Conservation (phyloP, 495 filamentous ascomycete species). For the Aspergillus egyptiacus region DNA sequence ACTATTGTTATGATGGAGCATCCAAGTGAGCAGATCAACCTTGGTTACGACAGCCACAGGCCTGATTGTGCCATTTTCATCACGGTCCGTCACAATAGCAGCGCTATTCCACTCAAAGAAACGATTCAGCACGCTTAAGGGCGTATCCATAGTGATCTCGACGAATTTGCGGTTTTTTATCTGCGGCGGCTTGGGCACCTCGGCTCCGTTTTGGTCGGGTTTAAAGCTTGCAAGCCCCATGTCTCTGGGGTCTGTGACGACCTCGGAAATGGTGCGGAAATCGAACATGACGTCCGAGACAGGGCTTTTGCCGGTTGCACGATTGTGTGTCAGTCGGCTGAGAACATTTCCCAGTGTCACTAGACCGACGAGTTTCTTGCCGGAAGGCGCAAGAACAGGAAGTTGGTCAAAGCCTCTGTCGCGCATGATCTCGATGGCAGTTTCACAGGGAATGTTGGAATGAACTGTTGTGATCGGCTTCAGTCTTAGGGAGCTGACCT, state of each 20-base stretch:
- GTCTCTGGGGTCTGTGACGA: constrained; percentile 75
- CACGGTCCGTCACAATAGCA: constrained; percentile 79
- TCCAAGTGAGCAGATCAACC: constrained; percentile 89
- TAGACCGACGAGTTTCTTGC: constrained; percentile 74
- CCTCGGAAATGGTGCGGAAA: constrained; percentile 76
- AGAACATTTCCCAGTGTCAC: constrained; percentile 94
- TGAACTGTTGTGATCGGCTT: constrained; percentile 87
- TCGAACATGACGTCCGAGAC: constrained; percentile 95
- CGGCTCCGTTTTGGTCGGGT: constrained; percentile 3
- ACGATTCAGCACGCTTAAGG: constrained; percentile 70
- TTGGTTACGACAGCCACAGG: constrained; percentile 92
- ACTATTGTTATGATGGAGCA: constrained; percentile 62
- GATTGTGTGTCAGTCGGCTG: constrained; percentile 74
- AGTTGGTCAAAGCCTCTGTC: constrained; percentile 96
- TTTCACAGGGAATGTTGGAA: constrained; percentile 60
- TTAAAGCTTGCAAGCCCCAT: constrained; percentile 32
- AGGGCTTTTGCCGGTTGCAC: constrained; percentile 62
- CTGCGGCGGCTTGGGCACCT: constrained; percentile 15
- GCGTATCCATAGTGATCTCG: constrained; percentile 88
- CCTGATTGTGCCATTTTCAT: constrained; percentile 55
- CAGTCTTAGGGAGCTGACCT: constrained; percentile 71
- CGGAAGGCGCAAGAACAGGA: constrained; percentile 68
- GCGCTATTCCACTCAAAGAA: constrained; percentile 99
- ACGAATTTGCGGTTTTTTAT: constrained; percentile 65
- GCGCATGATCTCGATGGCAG: constrained; percentile 93